Conservation (phyloP, 2,329 filamentous ascomycete genomes). For the Aspergillus sp. region DNA sequence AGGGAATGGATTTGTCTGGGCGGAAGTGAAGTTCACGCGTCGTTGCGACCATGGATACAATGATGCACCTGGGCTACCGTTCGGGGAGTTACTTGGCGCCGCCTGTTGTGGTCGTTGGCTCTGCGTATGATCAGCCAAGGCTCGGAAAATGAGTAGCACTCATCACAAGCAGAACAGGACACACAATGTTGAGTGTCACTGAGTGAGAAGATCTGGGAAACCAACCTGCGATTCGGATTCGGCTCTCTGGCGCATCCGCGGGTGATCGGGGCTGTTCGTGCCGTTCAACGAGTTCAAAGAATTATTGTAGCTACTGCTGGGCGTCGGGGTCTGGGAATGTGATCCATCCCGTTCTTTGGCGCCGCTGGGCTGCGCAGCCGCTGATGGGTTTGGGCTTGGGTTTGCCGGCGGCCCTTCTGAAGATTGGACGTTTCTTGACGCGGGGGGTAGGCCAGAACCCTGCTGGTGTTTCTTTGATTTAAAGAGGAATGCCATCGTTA, state of each 20-base stretch:
- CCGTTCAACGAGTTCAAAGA: constrained; percentile 69
- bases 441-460: constrained; percentile 51
- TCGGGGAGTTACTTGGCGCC: constrained; percentile 55
- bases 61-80: constrained; percentile 67
- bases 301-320: constrained; percentile 70
- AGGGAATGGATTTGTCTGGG: constrained; percentile 84
- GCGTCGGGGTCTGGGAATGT: constrained; percentile 62
- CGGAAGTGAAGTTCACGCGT: constrained; percentile 79
- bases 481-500: constrained; percentile 76
- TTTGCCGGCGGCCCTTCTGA: constrained; percentile 53
- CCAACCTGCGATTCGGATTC: constrained; percentile 59
- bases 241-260: constrained; percentile 57
- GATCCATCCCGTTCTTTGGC: constrained; percentile 39
- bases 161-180: neutral
- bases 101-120: constrained; percentile 49
- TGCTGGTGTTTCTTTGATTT: constrained; percentile 77
- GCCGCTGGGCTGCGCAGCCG: constrained; percentile 51
- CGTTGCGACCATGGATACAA: constrained; percentile 96
- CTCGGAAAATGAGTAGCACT: neutral
- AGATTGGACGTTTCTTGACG: constrained; percentile 58
- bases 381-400: constrained; percentile 32
- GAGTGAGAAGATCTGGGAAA: constrained; percentile 14
- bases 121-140: constrained; percentile 18
- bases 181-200: constrained; percentile 6
- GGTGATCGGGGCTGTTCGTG: constrained; percentile 66